phyloP scores from a whole-genome alignment of 441 rosid species.

The Capsella rubella region DNA sequence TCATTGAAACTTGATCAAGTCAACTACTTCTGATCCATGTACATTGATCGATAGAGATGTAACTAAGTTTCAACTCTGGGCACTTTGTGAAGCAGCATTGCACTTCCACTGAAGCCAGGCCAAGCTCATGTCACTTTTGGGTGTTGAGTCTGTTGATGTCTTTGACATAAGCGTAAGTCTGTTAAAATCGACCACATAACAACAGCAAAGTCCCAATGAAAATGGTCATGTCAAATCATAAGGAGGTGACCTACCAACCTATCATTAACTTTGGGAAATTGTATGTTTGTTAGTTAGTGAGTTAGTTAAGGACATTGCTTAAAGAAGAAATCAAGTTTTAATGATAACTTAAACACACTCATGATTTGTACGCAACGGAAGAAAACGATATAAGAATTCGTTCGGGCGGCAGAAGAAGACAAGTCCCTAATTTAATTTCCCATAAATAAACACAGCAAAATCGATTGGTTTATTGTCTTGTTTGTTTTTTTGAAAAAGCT shows the following conservation, averaged over 20 bases:
- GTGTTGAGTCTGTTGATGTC: too few species aligned
- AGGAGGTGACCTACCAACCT: conserved; percentile 16
- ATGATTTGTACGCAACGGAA: conserved; percentile 31
- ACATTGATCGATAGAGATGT: conserved; percentile 16
- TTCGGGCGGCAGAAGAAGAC: conserved; percentile 26
- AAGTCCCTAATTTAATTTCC: background rate
- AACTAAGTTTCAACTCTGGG: conserved; percentile 1
- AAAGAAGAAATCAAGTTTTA: conserved; percentile 26
- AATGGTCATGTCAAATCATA: conserved; percentile 8
- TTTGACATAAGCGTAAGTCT: too few species aligned
- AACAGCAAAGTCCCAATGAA: background rate
- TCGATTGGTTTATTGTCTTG: conserved; percentile 31
- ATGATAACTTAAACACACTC: conserved; percentile 16
- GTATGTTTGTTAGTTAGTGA: conserved; percentile 28
- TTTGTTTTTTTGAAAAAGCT: background rate
- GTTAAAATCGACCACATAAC: too few species aligned
- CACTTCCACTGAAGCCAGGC: conserved; percentile 62
- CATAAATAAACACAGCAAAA: conserved; percentile 25
- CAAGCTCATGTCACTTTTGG: conserved; percentile 42
- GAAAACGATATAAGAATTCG: background rate
- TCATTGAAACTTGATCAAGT: conserved; percentile 5
- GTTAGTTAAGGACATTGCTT: conserved; percentile 35
- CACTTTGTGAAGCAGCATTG: conserved; percentile 8
- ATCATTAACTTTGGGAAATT: background rate
- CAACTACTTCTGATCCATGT: conserved; percentile 1